Conservation (phyloP, 768 basidiomycete genomes). For the Amanita muscaria region DNA sequence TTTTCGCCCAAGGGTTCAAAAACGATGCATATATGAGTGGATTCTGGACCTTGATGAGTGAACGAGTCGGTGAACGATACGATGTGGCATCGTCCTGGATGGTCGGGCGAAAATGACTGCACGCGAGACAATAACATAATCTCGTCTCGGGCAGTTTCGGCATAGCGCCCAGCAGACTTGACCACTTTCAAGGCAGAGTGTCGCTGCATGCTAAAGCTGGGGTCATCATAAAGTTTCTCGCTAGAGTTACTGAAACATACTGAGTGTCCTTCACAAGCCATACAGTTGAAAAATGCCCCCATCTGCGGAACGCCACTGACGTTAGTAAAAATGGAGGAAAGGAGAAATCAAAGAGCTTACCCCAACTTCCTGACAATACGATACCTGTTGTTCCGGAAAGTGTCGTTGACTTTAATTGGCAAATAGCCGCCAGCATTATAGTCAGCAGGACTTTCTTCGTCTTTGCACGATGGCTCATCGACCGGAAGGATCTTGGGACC, state of each 20-base stretch:
- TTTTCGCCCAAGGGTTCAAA: conserved; percentile 83
- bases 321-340: conserved; percentile 8
- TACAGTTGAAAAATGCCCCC: conserved; percentile 95
- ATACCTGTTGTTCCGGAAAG: conserved; percentile 81
- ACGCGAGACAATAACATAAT: conserved; percentile 85
- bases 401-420: conserved; percentile 71
- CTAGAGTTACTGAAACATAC: conserved; percentile 43
- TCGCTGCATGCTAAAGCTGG: conserved; percentile 41
- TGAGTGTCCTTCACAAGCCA: conserved; percentile 79
- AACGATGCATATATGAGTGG: conserved; percentile 81
- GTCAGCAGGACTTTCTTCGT: conserved; percentile 78
- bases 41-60: conserved; percentile 62
- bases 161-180: conserved; percentile 91
- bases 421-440: conserved; percentile 80
- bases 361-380: conserved; percentile 85
- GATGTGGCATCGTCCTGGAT: conserved; percentile 72
- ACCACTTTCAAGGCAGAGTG: conserved; percentile 93
- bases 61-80: conserved; percentile 92
- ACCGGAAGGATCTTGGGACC: conserved; percentile 67
- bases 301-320: conserved; percentile 34
- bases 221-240: too few relatives aligned
- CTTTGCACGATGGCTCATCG: conserved; percentile 55
- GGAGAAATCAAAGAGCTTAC: conserved; percentile 26
- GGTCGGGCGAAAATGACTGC: conserved; percentile 56
- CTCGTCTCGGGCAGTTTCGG: conserved; percentile 94